Conservation (phyloP, 2,329 filamentous ascomycete genomes). For the Metarhizium sp. region DNA sequence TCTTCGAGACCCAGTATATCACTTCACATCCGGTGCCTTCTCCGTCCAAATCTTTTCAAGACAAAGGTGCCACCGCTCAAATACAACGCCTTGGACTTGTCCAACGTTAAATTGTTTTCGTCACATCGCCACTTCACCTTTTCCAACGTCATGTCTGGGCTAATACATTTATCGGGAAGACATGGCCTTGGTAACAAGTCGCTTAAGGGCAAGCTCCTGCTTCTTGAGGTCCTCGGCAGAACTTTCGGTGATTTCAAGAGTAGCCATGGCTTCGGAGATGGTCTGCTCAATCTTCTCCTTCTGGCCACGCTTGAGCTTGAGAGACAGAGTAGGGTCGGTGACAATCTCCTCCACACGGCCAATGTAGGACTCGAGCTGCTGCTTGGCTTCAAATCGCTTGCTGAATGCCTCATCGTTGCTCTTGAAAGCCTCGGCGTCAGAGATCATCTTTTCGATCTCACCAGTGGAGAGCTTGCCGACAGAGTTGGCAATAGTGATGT, state of each 20-base stretch:
- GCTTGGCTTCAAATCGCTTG: constrained; percentile 98
- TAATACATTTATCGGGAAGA: constrained; percentile 62
- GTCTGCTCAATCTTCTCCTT: constrained; percentile 99
- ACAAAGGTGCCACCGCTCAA: constrained; percentile 5
- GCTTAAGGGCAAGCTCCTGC: constrained; percentile 98
- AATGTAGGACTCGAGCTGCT: constrained; percentile 99
- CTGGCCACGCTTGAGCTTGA: constrained; percentile 98
- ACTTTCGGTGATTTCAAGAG: constrained; percentile 92
- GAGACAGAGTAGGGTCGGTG: constrained; percentile 87
- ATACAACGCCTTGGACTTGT: constrained; percentile 5
- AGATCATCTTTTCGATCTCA: constrained; percentile 98
- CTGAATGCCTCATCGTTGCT: constrained; percentile 93
- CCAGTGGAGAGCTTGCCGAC: constrained; percentile 91
- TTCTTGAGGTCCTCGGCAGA: constrained; percentile 94
- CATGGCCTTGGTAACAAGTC: constrained; percentile 97
- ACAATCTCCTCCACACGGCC: constrained; percentile 97
- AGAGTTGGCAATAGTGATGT: constrained; percentile 99
- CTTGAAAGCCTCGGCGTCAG: constrained; percentile 98
- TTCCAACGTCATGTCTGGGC: background rate
- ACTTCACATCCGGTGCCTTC: constrained; percentile 2
- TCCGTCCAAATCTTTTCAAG: constrained; percentile 2
- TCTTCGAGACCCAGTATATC: constrained; percentile 3
- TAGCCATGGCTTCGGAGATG: constrained; percentile 93
- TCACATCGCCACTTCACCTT: background rate
- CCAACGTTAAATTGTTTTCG: background rate